A percentile compares a stretch with the other conserved stretches of the same genome.
These are phyloP conservation scores for Escallonia herrerae DNA, from an alignment of 129 eudicot genomes.

Conservation along the genomic window DNA sequence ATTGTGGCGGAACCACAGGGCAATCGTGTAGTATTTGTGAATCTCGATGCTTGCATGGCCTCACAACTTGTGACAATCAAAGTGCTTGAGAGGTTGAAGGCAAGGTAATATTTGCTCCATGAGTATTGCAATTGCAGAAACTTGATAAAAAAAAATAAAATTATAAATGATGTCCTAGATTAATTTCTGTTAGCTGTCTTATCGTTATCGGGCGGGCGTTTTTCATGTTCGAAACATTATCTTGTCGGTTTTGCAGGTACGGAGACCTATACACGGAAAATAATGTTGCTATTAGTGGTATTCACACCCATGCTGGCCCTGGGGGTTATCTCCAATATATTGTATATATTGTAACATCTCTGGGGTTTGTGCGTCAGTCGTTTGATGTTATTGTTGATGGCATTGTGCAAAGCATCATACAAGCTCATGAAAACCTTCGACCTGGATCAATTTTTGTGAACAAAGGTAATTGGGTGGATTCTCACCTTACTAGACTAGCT, in stretches of 20 bases:
- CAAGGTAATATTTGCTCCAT: constrained; percentile 47
- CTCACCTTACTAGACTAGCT: no score
- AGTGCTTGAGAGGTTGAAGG: constrained; percentile 88
- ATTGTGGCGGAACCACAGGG: constrained; percentile 91
- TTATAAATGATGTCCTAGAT: no score
- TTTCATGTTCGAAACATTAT: constrained; percentile 1
- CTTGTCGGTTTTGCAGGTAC: constrained; percentile 49
- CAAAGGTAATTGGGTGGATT: constrained; percentile 47
- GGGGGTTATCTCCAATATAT: constrained; percentile 99
- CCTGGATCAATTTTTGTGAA: constrained; percentile 82
- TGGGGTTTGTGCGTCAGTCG: constrained; percentile 94
- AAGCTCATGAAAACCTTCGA: constrained; percentile 81
- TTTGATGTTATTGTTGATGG: constrained; percentile 97
- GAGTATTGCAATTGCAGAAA: no score
- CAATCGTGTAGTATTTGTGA: constrained; percentile 75
- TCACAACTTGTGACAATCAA: constrained; percentile 89
- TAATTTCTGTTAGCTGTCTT: neutral
- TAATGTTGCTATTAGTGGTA: constrained; percentile 95
- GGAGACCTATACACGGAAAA: constrained; percentile 82
- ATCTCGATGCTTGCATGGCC: constrained; percentile 99
- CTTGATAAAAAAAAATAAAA: no score
- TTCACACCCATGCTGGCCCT: constrained; percentile 99
- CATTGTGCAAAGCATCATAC: constrained; percentile 82
- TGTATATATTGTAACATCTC: constrained; percentile 88
- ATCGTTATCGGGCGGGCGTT: neutral